These are phyloP conservation scores for Linnemannia schmuckeri DNA, from an alignment of 192 early-diverging fungal genomes.

Conservation along the genomic window DNA sequence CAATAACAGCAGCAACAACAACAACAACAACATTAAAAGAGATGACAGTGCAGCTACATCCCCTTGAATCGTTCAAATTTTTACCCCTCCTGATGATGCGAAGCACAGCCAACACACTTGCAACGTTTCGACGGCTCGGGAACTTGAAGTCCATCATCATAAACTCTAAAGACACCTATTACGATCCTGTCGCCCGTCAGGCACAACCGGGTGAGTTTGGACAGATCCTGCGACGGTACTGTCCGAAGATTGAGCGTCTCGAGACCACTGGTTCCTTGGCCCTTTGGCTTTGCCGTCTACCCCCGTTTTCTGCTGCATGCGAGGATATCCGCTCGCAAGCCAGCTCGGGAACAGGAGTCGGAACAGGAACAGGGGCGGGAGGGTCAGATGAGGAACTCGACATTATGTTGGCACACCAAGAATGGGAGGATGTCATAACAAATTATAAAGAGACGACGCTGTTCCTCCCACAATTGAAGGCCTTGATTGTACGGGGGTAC, in stretches of 20 bases:
- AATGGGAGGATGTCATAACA: background rate
- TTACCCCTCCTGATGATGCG: background rate
- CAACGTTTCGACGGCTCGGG: background rate
- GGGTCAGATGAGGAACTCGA: background rate
- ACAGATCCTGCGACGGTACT: background rate
- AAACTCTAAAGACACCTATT: background rate
- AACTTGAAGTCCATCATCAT: background rate
- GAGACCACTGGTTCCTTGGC: background rate
- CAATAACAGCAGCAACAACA: background rate
- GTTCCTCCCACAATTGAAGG: background rate
- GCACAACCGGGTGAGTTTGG: background rate
- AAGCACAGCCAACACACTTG: background rate
- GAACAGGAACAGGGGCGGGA: background rate
- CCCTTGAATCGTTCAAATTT: background rate
- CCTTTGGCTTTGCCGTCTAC: background rate
- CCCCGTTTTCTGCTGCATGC: background rate
- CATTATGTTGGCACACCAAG: background rate
- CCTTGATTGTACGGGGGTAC: background rate
- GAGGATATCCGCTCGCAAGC: background rate
- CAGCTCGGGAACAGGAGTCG: background rate
- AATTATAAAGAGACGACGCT: background rate
- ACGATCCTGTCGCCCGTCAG: background rate
- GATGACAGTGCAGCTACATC: background rate
- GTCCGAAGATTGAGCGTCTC: background rate
- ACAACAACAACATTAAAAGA: background rate